These are phyloP conservation scores for Mycena rosella DNA, from an alignment of 768 basidiomycete species.

Conservation along the genomic window DNA sequence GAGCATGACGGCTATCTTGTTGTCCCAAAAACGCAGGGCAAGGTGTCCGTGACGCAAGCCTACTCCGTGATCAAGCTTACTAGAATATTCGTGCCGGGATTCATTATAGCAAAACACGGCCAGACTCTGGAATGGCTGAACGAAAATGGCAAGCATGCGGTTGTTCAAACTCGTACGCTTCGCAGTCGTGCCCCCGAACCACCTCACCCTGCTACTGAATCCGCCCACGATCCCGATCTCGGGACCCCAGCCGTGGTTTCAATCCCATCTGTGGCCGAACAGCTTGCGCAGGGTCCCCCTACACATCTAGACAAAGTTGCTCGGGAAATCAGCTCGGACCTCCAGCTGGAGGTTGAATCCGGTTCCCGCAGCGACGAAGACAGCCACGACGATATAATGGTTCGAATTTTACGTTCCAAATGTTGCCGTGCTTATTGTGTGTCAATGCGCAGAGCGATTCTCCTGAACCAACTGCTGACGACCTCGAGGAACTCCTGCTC, in stretches of 20 bases:
- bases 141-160: slow-evolving; percentile 11
- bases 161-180: slow-evolving; percentile 30
- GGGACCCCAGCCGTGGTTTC: slow-evolving; percentile 16
- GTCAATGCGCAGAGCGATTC: background rate
- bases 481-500: slow-evolving; percentile 5
- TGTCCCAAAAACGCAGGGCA: slow-evolving; percentile 5
- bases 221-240: slow-evolving; percentile 2
- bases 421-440: background rate
- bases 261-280: slow-evolving; percentile 18
- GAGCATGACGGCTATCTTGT: slow-evolving; percentile 16
- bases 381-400: background rate
- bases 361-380: slow-evolving; percentile 7
- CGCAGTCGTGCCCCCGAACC: slow-evolving; percentile 23
- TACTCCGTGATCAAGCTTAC: slow-evolving; percentile 31
- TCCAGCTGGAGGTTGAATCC: background rate
- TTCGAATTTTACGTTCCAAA: background rate
- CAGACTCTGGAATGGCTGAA: slow-evolving; percentile 31
- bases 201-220: slow-evolving; percentile 15
- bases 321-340: background rate
- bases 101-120: slow-evolving; percentile 21
- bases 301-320: slow-evolving; percentile 9
- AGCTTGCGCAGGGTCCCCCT: background rate
- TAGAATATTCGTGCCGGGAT: slow-evolving; percentile 26
- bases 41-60: slow-evolving; percentile 13
- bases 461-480: background rate